Conservation (phyloP, 1,284 basidiomycete genomes). For the Inonotus hispidus region DNA sequence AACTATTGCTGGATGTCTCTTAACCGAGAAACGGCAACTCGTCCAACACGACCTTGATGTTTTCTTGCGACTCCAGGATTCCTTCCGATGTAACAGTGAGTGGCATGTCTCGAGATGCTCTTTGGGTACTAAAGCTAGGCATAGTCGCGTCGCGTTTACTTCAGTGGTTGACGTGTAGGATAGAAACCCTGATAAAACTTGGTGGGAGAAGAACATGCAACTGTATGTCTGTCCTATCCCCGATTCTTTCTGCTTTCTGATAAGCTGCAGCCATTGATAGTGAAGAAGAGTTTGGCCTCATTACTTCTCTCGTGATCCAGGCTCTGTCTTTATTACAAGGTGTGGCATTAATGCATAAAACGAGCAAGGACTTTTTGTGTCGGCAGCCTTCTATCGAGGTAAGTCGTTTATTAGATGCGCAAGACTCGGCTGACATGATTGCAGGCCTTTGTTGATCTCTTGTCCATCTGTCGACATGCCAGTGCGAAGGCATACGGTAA, state of each 20-base stretch:
- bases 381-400: constrained; percentile 71
- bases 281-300: constrained; percentile 36
- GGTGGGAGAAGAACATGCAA: constrained; percentile 4
- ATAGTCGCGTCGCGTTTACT: constrained; percentile 58
- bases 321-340: constrained; percentile 74
- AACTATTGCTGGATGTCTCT: constrained; percentile 51
- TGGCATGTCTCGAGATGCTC: constrained; percentile 8
- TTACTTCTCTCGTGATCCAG: constrained; percentile 48
- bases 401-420: constrained; percentile 21
- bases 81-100: constrained; percentile 74
- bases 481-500: constrained; percentile 28
- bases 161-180: constrained; percentile 45
- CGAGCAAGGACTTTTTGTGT: constrained; percentile 67
- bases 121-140: neutral
- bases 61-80: constrained; percentile 65
- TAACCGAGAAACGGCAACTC: constrained; percentile 33
- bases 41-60: constrained; percentile 30
- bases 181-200: constrained; percentile 34
- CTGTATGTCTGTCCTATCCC: constrained; percentile 2
- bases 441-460: constrained; percentile 60
- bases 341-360: constrained; percentile 61
- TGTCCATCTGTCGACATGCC: constrained; percentile 64
- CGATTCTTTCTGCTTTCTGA: neutral
- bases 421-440: constrained; percentile 6
- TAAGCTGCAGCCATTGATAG: neutral